Base-by-base conservation (phyloP, 257 asterid genomes). In the Solanum paucissectum region DNA sequence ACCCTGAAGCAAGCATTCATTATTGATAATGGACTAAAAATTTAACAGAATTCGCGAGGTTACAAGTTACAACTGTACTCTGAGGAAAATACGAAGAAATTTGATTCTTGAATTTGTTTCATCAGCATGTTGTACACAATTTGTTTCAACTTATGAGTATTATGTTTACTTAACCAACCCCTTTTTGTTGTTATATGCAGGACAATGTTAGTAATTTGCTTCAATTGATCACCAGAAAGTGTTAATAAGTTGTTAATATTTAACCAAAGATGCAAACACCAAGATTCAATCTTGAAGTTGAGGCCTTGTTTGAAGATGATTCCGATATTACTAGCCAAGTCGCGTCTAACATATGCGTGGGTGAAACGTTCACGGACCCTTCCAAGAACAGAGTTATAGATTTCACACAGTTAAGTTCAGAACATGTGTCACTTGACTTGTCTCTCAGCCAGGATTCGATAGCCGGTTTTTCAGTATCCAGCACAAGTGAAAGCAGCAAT, bases 401-500 rank as follows among this genome's bases (percentile, higher is more conserved):
- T 88, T 85, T 33, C 40, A 71, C 89, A 83, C 91, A 62, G 52
- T 40, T 86, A 44, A 86, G 69, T 89, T 73, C 90, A 42, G 86
- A 89, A 49, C 88, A 92, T 55, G 72, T 89, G 85, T 88, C 92
- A 42, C 94, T 93, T 81, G 91, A 87, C 89, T 89, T 94, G 76
- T 90, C 94, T 7, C 94, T 93, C 10, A 37, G 74, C 84, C 87
- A 88, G 77, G 88, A 86, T 20, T 89, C 89, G 10, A 60, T 87
- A 33, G 92, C 86, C 37, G 33, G 83, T 3, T 84, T 92, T 86
- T 86, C 91, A 12, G 23, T 88, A 27, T 91, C 95, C 60, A 92
- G 92, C 92, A 89, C 96, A n/a, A 92, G 92, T 33, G 94, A 90
- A 52, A 93, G 92, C 83, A 89, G 93, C 89, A 90, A 88, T 75